phyloP scores from a whole-genome alignment of 495 filamentous ascomycete genomes.

The Stereocaulon alpinum region DNA sequence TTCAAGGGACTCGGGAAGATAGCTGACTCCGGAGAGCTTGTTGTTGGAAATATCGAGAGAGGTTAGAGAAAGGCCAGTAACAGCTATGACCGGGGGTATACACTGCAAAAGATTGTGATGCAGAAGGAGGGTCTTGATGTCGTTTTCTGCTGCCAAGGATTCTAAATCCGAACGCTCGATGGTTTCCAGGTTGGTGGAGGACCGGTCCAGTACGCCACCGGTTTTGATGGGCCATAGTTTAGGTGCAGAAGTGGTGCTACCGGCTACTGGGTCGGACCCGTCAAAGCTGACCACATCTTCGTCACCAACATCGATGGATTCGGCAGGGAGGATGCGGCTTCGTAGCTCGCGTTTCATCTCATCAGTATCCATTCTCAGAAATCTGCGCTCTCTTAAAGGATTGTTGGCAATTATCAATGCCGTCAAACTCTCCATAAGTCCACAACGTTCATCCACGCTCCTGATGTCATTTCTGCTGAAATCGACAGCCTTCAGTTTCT shows the following conservation, averaged over 20 bases:
- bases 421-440: conserved; percentile 65
- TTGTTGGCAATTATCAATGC: conserved; percentile 73
- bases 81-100: conserved; percentile 57
- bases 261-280: conserved; percentile 28
- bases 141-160: conserved; percentile 31
- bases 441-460: conserved; percentile 63
- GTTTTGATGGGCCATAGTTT: conserved; percentile 51
- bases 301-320: conserved; percentile 32
- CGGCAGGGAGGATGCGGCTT: conserved; percentile 52
- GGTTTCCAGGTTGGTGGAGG: conserved; percentile 49
- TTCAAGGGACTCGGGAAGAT: conserved; percentile 50
- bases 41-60: conserved; percentile 74
- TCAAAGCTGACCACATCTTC: conserved; percentile 24
- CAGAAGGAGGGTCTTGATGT: conserved; percentile 51
- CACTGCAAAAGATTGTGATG: conserved; percentile 63
- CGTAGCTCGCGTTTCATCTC: conserved; percentile 71
- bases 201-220: conserved; percentile 65
- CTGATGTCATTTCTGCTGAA: conserved; percentile 76
- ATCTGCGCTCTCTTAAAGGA: conserved; percentile 76
- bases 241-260: neutral
- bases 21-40: conserved; percentile 49
- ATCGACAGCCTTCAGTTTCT: conserved; percentile 61
- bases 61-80: conserved; percentile 58
- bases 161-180: conserved; percentile 38
- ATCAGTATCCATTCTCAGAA: conserved; percentile 66